Evolutionary conservation across 202 grass and related monocot genomes (phyloP), one percentile per base, ranked within the genome.

Genomic region (Schoenoplectus triqueter): DNA sequence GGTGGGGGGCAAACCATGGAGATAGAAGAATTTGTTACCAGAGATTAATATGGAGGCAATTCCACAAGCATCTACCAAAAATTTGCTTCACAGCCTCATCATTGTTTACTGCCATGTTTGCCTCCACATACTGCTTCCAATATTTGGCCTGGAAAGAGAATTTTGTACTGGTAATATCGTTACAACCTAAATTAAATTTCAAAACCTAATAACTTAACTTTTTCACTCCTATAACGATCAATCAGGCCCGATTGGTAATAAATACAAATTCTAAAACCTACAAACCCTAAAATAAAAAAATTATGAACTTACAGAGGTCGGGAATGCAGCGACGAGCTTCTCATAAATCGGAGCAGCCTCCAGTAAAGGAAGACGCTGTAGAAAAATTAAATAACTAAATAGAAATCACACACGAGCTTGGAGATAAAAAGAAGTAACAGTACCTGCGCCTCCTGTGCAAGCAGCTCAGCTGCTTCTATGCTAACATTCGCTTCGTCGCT

Each of bases 111-210:
- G 88, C 67, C 83, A 98, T 98, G 73, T 95, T 89, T 10, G 93
- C 91, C 74, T 98, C 93, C 4, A 98, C 96, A 85, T 95, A 95
- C 84, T 98, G 96, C 86, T 98, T 98, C 96, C 96, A 98, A 68
- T 90, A 98, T 66, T 95, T 98, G 5, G 90, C 91, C 96, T 98
- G 13, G 47, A 46, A 69, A 44, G 10, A 8, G 5, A 57, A 77
- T n/a, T 44, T 7, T 2, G 10, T 6, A 54, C 50, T 47, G 1
- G 54, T 64, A 51, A 22, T 6, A 85, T 55, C n/a, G 55, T 79
- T 59, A 71, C 19, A 69, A 66, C 22, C 5, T 56, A 76, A 52
- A 49, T 15, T 81, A 44, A 72, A 78, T 2, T 71, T 31, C 3
- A 59, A 17, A 73, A 61, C 19, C 44, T 57, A 39, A 64, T 39